A percentile compares a stretch with the other conserved stretches of the same genome.
phyloP scores from a whole-genome alignment of 805 yeast genomes.

The Jamesozyma piceae region DNA sequence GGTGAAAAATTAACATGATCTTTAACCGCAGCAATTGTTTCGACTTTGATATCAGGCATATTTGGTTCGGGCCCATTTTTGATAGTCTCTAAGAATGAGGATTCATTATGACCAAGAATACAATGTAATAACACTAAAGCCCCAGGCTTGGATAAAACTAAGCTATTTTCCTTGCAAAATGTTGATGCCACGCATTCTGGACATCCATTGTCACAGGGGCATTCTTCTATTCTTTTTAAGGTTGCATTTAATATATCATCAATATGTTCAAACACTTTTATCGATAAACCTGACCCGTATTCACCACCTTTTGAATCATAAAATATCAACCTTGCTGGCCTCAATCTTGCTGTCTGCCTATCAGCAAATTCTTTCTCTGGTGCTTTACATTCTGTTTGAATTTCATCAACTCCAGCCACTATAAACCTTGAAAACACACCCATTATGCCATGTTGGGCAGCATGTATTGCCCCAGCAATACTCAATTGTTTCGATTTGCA shows the following conservation, averaged over 20 bases:
- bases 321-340: constrained; percentile 84
- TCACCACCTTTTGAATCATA: constrained; percentile 78
- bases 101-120: constrained; percentile 45
- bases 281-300: constrained; percentile 69
- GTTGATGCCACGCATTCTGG: constrained; percentile 82
- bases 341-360: constrained; percentile 54
- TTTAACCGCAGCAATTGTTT: constrained; percentile 52
- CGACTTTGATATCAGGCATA: constrained; percentile 59
- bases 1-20: constrained; percentile 51
- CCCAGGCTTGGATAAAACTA: constrained; percentile 83
- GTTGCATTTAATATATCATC: constrained; percentile 58
- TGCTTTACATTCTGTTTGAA: constrained; percentile 91
- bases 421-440: constrained; percentile 66
- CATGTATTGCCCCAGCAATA: constrained; percentile 90
- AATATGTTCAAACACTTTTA: constrained; percentile 70
- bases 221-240: constrained; percentile 46
- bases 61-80: constrained; percentile 69
- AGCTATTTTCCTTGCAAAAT: constrained; percentile 68
- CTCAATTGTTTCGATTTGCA: constrained; percentile 50
- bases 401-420: constrained; percentile 65
- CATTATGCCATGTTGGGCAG: constrained; percentile 86
- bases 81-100: constrained; percentile 27
- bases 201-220: constrained; percentile 60
- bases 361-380: constrained; percentile 91
- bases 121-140: constrained; percentile 59